Percentiles rank a stretch among this genome's conserved stretches.
These are phyloP conservation scores for Tetraselmis chui DNA, from an alignment of 139 green algal species.

Conservation along the genomic window DNA sequence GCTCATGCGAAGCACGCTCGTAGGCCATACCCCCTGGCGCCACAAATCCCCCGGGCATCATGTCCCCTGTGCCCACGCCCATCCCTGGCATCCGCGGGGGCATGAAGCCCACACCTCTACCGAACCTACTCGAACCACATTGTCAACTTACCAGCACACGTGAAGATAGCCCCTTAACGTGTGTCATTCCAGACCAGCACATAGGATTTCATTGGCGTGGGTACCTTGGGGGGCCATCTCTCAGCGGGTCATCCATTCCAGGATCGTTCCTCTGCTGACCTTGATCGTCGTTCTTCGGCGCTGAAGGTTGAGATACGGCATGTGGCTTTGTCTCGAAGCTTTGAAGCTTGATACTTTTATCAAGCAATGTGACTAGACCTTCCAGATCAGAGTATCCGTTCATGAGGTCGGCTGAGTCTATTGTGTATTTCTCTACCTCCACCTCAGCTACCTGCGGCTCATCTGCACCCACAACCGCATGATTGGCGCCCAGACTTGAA, in stretches of 20 bases:
- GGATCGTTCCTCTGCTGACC: background rate
- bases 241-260: background rate
- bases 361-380: background rate
- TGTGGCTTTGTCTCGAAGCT: too few relatives aligned
- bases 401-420: background rate
- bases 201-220: too few relatives aligned
- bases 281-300: background rate
- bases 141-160: too few relatives aligned
- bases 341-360: background rate
- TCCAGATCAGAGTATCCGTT: background rate
- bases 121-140: too few relatives aligned
- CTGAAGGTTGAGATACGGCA: too few relatives aligned
- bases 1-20: too few relatives aligned
- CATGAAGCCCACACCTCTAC: background rate
- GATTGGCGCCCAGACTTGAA: too few relatives aligned
- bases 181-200: too few relatives aligned
- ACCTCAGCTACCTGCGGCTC: background rate
- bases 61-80: background rate
- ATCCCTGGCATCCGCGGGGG: background rate
- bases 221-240: background rate
- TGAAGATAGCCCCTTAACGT: too few relatives aligned
- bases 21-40: too few relatives aligned
- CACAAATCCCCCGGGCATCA: background rate
- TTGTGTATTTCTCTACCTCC: background rate
- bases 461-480: too few relatives aligned